Base-by-base conservation (phyloP, 2,329 filamentous ascomycete genomes). In the Cladosporium cucumerinum region DNA sequence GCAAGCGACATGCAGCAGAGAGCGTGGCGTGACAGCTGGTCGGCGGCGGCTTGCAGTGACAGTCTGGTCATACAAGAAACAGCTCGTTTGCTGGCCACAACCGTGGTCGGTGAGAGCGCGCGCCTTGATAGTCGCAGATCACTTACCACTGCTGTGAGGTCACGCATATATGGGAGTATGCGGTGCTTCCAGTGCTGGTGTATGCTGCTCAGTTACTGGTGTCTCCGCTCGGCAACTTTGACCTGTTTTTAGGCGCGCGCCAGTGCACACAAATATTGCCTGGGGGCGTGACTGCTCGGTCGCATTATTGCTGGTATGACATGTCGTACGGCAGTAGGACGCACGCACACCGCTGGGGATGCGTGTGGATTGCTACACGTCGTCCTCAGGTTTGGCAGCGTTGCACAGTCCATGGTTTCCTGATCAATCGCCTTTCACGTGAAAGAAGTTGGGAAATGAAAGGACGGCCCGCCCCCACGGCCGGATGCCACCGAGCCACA, bases 31-130 rank as follows among this genome's bases (percentile, higher is more conserved):
- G 59, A 52, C 59, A 51, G 49, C 26, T 30, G 1, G 48, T 21
- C 46, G 21, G 23, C 59, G 46, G 59, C 10, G 25, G 59, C 28
- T 32, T 61, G 58, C 58, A 61, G 58, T 61, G 46, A 61, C 59
- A 61, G 59, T 32, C 23, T 25, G 59, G 59, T 30, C 32, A 48
- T 26, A 54, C 59, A 49, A 32, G 28, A 23, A 14, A 32, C 26
- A 8, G 51, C 54, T 39, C 54, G 54, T 57, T 57, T 57, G 54
- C 54, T 57, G 32, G 30, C 4, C 25, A 39, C 18, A 36, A 39
- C 54, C 32, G 54, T 57, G 32, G 54, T 36, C 54, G 23, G 12
- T 30, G 36, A 11, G 10, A 21, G 36, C 26, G 57, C 21, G 36
- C 57, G 57, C 57, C 49, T 59, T 39, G 32, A 32, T 54, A 16